Conservation (phyloP, 2,329 filamentous ascomycete genomes). For the Alternaria sp. region DNA sequence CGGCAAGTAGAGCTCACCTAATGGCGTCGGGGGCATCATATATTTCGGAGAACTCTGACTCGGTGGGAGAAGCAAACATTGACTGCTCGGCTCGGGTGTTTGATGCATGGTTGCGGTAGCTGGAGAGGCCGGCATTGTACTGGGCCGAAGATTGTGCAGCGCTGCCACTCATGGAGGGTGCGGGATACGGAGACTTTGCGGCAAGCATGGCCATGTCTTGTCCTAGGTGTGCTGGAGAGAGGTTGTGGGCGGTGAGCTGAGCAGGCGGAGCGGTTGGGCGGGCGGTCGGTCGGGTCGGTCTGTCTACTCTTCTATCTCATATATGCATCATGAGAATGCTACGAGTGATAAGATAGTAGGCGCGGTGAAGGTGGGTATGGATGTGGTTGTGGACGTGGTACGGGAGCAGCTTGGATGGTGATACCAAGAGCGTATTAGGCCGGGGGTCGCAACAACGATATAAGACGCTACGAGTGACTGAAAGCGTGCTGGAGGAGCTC, state of each 20-base stretch:
- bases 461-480: background rate
- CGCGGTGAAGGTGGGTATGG: conserved; percentile 4
- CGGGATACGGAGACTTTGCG: conserved; percentile 74
- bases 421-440: conserved; percentile 14
- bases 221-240: conserved; percentile 1
- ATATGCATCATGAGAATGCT: conserved; percentile 26
- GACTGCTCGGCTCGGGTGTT: conserved; percentile 55
- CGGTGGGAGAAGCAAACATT: conserved; percentile 80
- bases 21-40: conserved; percentile 73
- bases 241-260: conserved; percentile 8
- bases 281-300: conserved; percentile 8
- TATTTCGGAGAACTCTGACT: conserved; percentile 87
- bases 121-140: conserved; percentile 45
- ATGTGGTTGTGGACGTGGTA: conserved; percentile 19
- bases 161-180: conserved; percentile 56
- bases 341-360: conserved; percentile 2
- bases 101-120: conserved; percentile 48
- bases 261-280: conserved; percentile 2
- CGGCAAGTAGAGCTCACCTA: conserved; percentile 39
- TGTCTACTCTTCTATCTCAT: conserved; percentile 17
- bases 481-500: background rate
- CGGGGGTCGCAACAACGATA: conserved; percentile 11
- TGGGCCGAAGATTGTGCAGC: conserved; percentile 44
- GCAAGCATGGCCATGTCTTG: conserved; percentile 77
- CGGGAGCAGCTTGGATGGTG: conserved; percentile 16